phyloP scores from a whole-genome alignment of 345 rosid species.

The Atalantia buxifolia region DNA sequence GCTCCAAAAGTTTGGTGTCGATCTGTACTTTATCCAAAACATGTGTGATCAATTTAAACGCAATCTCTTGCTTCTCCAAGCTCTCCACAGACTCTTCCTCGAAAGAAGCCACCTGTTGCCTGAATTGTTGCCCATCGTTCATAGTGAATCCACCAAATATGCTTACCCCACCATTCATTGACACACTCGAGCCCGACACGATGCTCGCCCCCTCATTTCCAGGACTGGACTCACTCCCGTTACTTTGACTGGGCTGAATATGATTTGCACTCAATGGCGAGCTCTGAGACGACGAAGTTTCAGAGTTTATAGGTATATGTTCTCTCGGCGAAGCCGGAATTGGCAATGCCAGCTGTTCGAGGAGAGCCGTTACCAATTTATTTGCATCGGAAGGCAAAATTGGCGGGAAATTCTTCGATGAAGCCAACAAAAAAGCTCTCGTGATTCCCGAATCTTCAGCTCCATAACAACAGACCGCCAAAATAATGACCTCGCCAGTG shows the following conservation, averaged over 20 bases:
- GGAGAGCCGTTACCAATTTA: conserved; percentile 53
- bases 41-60: conserved; percentile 76
- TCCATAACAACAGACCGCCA: conserved; percentile 32
- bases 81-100: conserved; percentile 87
- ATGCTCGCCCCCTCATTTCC: conserved; percentile 45
- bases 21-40: conserved; percentile 61
- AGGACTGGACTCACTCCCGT: conserved; percentile 65
- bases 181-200: conserved; percentile 38
- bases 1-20: conserved; percentile 74
- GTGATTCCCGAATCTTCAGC: conserved; percentile 43
- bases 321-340: conserved; percentile 46
- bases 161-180: conserved; percentile 57
- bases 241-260: conserved; percentile 28
- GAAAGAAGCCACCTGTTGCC: conserved; percentile 62
- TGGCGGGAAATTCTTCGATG: conserved; percentile 69
- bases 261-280: conserved; percentile 58
- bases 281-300: conserved; percentile 60
- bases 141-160: conserved; percentile 20
- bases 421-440: conserved; percentile 65
- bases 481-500: conserved; percentile 61
- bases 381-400: conserved; percentile 65
- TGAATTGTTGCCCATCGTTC: conserved; percentile 53
- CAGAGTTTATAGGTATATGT: conserved; percentile 43
- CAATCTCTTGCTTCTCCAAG: conserved; percentile 92
- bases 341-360: conserved; percentile 57